A percentile compares a stretch with the other conserved stretches of the same genome.
Conservation (phyloP, 129 eudicot species). For the Mikania micrantha region DNA sequence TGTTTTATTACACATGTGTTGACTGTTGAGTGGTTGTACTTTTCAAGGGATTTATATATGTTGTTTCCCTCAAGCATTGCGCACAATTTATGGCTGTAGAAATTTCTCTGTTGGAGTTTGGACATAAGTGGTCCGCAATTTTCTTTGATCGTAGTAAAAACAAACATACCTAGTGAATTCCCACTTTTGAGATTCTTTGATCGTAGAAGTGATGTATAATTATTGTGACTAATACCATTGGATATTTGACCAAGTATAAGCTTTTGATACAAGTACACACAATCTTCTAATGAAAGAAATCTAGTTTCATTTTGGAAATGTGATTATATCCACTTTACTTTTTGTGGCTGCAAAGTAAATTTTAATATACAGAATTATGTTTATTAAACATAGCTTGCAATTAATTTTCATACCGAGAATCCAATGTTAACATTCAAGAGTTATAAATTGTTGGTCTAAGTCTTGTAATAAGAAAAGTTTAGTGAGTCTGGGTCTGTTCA, state of each 20-base stretch:
- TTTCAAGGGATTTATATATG: background rate
- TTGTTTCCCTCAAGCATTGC: background rate
- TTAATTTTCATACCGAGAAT: background rate
- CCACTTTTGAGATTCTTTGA: too few relatives aligned
- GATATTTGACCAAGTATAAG: background rate
- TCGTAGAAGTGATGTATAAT: background rate
- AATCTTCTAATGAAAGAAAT: background rate
- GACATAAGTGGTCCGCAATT: background rate
- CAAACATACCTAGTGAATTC: too few relatives aligned
- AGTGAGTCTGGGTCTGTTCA: too few relatives aligned
- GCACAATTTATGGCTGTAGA: background rate
- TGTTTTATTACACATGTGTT: background rate
- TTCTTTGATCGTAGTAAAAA: too few relatives aligned
- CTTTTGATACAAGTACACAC: background rate
- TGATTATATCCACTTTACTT: background rate
- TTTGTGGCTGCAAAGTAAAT: background rate
- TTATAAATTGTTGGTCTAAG: too few relatives aligned
- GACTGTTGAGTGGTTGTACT: background rate
- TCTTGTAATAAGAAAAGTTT: too few relatives aligned
- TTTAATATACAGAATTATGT: background rate
- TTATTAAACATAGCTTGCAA: background rate
- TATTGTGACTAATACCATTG: background rate
- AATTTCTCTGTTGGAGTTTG: background rate
- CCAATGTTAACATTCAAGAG: background rate
- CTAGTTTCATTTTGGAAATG: background rate